Conservation (phyloP, 495 filamentous ascomycete species). For the Aspergillus bridgeri region DNA sequence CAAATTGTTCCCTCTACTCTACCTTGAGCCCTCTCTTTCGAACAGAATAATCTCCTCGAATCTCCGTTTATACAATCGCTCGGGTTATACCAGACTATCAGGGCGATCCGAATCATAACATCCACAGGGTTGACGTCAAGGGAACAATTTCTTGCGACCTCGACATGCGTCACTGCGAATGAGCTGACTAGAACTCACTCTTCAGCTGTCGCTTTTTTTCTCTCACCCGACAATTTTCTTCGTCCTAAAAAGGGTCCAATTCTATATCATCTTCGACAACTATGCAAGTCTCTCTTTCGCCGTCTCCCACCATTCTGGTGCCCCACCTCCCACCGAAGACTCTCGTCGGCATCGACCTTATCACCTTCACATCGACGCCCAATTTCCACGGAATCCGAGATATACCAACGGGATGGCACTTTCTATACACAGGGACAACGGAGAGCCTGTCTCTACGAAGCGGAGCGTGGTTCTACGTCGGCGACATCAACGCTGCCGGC, state of each 20-base stretch:
- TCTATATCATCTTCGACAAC: background rate
- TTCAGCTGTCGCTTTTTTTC: too few species aligned
- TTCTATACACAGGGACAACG: slow-evolving; percentile 57
- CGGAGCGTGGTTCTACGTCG: slow-evolving; percentile 60
- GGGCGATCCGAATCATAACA: background rate
- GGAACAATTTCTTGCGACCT: background rate
- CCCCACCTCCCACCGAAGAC: slow-evolving; percentile 46
- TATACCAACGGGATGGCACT: slow-evolving; percentile 56
- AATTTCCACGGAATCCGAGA: slow-evolving; percentile 60
- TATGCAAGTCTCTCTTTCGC: slow-evolving; percentile 25
- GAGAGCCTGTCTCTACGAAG: slow-evolving; percentile 54
- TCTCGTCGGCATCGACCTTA: slow-evolving; percentile 50
- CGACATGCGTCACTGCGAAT: background rate
- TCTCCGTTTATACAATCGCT: background rate
- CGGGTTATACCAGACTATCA: background rate
- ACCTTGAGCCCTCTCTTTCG: too few species aligned
- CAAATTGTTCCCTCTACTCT: background rate
- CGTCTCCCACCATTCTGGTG: slow-evolving; percentile 46
- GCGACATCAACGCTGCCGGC: slow-evolving; percentile 23
- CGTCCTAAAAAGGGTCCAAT: background rate
- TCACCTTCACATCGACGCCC: slow-evolving; percentile 51
- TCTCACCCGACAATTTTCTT: too few species aligned
- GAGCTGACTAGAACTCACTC: background rate
- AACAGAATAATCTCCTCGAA: background rate
- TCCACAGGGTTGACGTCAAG: background rate